A percentile compares a stretch with the other conserved stretches of the same genome.
Evolutionary conservation across 2,329 filamentous ascomycete genomes (phyloP).

Genomic region (Microsporum audouinii): DNA sequence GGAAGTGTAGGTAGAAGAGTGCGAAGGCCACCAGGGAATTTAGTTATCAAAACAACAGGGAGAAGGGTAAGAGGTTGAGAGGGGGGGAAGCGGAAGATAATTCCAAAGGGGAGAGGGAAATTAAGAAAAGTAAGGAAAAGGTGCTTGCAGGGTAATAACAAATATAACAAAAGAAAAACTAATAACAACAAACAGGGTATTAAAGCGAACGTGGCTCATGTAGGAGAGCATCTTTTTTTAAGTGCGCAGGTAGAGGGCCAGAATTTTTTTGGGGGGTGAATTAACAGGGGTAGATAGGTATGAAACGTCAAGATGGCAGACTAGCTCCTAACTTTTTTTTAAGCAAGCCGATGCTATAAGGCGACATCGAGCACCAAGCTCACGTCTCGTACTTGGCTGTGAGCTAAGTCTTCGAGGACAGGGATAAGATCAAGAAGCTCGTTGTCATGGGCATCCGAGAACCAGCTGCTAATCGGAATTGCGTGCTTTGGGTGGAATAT

Average conservation of each 20-base stretch:
- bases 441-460: conserved; percentile 98
- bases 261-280: neutral
- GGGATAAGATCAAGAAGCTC: conserved; percentile 95
- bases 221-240: neutral
- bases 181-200: conserved; percentile 15
- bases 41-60: neutral
- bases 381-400: conserved; percentile 80
- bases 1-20: neutral
- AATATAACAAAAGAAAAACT: conserved; percentile 17
- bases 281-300: neutral
- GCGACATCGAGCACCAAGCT: conserved; percentile 91
- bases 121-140: neutral
- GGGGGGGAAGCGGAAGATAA: neutral
- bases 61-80: neutral
- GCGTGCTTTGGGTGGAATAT: conserved; percentile 99
- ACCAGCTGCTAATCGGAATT: conserved; percentile 99
- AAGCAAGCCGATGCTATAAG: conserved; percentile 37
- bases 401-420: conserved; percentile 91
- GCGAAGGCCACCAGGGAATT: neutral
- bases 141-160: neutral
- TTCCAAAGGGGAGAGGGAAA: neutral
- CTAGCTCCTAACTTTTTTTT: neutral
- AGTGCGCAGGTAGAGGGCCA: neutral
- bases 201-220: conserved; percentile 8
- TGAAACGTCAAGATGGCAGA: neutral